Evolutionary conservation across 1,284 basidiomycete genomes (phyloP).

Genomic region (Rhodofomes roseus): DNA sequence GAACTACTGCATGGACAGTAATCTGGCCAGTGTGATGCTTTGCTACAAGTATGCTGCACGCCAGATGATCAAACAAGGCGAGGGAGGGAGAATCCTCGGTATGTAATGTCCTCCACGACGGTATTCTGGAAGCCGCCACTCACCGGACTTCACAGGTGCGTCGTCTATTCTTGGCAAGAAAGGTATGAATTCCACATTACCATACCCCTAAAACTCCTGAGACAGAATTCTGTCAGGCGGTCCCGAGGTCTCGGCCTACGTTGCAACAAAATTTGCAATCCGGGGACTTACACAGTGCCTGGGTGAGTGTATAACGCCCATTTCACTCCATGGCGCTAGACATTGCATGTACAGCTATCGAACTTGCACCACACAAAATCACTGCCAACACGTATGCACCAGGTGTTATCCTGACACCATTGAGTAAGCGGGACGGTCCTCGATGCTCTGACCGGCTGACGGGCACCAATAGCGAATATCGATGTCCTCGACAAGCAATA

Average conservation of each 20-base stretch:
- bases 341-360: background rate
- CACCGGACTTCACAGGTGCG: background rate
- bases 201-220: background rate
- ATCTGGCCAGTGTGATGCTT: conserved; percentile 29
- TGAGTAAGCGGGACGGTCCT: no score
- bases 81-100: conserved; percentile 33
- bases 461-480: background rate
- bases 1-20: conserved; percentile 25
- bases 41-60: conserved; percentile 33
- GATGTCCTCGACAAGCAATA: background rate
- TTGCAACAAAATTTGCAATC: background rate
- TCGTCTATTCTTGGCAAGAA: background rate
- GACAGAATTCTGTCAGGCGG: background rate
- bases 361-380: background rate
- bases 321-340: background rate
- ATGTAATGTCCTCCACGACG: background rate
- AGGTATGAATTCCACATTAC: background rate
- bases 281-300: background rate
- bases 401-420: background rate
- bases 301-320: background rate
- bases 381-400: background rate
- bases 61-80: conserved; percentile 31
- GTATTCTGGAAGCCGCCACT: background rate
- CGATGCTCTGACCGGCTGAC: background rate
- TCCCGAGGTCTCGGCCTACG: background rate